Percentiles rank a stretch among this genome's conserved stretches.
phyloP scores from a whole-genome alignment of 495 filamentous ascomycete species.

The Aspergillus affinis region DNA sequence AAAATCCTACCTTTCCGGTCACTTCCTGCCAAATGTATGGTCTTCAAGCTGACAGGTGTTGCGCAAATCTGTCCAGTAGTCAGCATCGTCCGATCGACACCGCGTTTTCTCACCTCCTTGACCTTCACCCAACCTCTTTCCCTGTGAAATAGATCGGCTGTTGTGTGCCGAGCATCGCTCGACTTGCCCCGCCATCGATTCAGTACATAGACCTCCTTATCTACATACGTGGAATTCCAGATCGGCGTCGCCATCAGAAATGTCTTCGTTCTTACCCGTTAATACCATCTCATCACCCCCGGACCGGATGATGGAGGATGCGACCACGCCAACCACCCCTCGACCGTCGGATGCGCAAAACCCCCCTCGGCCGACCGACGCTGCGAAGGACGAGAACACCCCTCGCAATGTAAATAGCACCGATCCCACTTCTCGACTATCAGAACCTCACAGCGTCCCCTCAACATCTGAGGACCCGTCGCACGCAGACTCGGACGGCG shows the following conservation, averaged over 20 bases:
- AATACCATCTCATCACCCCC: slow-evolving; percentile 66
- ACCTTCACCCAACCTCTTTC: slow-evolving; percentile 6
- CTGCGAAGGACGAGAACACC: slow-evolving; percentile 26
- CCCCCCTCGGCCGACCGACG: slow-evolving; percentile 27
- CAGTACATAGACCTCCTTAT: slow-evolving; percentile 17
- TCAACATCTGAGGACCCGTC: slow-evolving; percentile 71
- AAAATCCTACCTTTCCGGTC: neutral
- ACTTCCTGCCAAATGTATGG: slow-evolving; percentile 12
- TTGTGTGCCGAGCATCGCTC: slow-evolving; percentile 16
- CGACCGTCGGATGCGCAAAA: slow-evolving; percentile 48
- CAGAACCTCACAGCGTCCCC: slow-evolving; percentile 36
- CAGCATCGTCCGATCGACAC: slow-evolving; percentile 22
- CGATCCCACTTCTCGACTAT: slow-evolving; percentile 9
- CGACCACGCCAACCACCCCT: slow-evolving; percentile 62
- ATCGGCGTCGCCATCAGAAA: slow-evolving; percentile 24
- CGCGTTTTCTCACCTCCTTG: slow-evolving; percentile 15
- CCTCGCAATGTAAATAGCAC: slow-evolving; percentile 27
- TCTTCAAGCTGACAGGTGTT: slow-evolving; percentile 24
- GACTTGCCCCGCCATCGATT: slow-evolving; percentile 14
- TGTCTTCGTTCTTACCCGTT: slow-evolving; percentile 73
- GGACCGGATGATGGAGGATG: slow-evolving; percentile 52
- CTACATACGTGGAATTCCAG: slow-evolving; percentile 5
- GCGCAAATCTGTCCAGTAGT: slow-evolving; percentile 25
- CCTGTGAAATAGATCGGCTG: slow-evolving; percentile 11
- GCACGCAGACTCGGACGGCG: slow-evolving; percentile 70